These are phyloP conservation scores for Cordyceps tenuipes DNA, from an alignment of 2,329 filamentous ascomycete genomes.

Conservation along the genomic window DNA sequence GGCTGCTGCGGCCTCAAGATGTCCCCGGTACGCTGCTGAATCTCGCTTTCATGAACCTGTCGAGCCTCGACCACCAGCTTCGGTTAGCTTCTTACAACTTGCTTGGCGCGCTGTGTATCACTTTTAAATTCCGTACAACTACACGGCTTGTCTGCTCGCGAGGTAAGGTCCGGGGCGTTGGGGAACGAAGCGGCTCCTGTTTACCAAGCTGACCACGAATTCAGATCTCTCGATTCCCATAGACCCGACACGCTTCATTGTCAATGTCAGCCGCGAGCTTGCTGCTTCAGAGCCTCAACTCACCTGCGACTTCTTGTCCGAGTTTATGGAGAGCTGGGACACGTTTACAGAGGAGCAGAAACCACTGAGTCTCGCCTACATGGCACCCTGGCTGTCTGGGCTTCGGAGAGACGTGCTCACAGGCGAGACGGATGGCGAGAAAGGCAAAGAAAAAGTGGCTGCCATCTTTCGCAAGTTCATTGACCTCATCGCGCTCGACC, in stretches of 20 bases:
- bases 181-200: background rate
- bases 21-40: slow-evolving; percentile 63
- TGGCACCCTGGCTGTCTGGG: slow-evolving; percentile 60
- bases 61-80: slow-evolving; percentile 51
- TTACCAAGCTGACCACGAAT: background rate
- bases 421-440: slow-evolving; percentile 54
- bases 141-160: slow-evolving; percentile 54
- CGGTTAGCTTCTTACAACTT: slow-evolving; percentile 60
- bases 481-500: slow-evolving; percentile 54
- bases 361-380: slow-evolving; percentile 58
- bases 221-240: slow-evolving; percentile 54
- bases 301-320: slow-evolving; percentile 61
- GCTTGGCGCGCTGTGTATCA: slow-evolving; percentile 56
- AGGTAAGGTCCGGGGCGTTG: slow-evolving; percentile 32
- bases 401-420: slow-evolving; percentile 52
- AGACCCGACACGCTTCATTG: slow-evolving; percentile 55
- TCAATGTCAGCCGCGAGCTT: slow-evolving; percentile 56
- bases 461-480: slow-evolving; percentile 58
- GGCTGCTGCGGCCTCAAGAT: slow-evolving; percentile 60
- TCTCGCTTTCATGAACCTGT: slow-evolving; percentile 57
- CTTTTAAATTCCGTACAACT: slow-evolving; percentile 58
- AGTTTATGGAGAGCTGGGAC: slow-evolving; percentile 66
- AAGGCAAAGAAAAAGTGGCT: slow-evolving; percentile 56
- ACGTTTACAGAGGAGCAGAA: slow-evolving; percentile 61
- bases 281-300: slow-evolving; percentile 57